phyloP scores from a whole-genome alignment of 306 rosid species.

The Glycyrrhiza uralensis region DNA sequence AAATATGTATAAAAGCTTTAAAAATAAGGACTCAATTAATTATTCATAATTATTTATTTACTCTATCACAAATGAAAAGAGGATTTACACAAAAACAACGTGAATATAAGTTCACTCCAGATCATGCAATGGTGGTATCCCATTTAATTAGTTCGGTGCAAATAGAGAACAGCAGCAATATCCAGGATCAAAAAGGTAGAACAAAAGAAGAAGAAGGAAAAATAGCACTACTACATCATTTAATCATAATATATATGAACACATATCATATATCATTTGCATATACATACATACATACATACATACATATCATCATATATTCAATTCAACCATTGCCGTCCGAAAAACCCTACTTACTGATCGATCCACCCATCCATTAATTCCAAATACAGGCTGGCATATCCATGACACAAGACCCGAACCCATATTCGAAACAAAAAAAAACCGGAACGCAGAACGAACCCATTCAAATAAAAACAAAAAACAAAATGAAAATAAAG shows the following conservation, averaged over 20 bases:
- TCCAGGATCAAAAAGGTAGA: neutral
- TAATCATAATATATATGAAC: constrained; percentile 4
- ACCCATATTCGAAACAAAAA: constrained; percentile 32
- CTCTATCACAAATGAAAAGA: too few species aligned
- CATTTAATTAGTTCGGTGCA: too few species aligned
- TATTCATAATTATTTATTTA: too few species aligned
- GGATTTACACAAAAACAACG: too few species aligned
- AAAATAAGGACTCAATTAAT: too few species aligned
- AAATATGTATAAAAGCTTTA: too few species aligned
- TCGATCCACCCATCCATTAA: constrained; percentile 13
- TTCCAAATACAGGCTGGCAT: constrained; percentile 18
- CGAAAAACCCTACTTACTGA: neutral
- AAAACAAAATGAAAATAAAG: neutral
- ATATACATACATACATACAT: too few species aligned
- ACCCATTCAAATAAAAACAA: neutral
- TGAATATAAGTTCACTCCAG: too few species aligned
- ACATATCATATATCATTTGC: too few species aligned
- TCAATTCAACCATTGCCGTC: constrained; percentile 25
- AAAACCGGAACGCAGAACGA: neutral
- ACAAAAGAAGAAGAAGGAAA: neutral
- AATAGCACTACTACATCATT: neutral
- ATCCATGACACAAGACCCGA: neutral
- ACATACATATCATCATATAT: too few species aligned
- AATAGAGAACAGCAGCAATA: neutral
- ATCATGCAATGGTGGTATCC: too few species aligned